phyloP scores from a whole-genome alignment of 2,329 filamentous ascomycete species.

The Colletotrichum melonis region DNA sequence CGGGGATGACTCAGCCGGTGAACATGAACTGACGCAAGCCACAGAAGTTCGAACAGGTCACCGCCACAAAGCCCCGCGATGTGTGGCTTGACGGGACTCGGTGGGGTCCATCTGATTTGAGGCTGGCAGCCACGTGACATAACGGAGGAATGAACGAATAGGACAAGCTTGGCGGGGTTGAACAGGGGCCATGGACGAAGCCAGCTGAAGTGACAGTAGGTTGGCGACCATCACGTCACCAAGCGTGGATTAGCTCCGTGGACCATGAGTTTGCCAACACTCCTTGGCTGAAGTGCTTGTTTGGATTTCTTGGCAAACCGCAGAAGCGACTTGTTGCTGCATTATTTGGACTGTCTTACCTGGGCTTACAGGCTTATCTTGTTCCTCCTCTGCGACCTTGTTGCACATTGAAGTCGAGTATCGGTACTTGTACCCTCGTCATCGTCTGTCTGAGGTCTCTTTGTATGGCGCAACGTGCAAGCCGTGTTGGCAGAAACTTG shows the following conservation, averaged over 20 bases:
- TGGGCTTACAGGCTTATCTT: neutral
- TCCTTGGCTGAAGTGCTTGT: constrained; percentile 23
- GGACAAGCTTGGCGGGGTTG: constrained; percentile 9
- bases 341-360: neutral
- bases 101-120: neutral
- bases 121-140: neutral
- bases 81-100: constrained; percentile 7
- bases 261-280: neutral
- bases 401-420: neutral
- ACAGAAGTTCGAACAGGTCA: neutral
- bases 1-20: constrained; percentile 33
- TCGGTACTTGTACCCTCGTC: neutral
- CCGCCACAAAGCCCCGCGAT: constrained; percentile 8
- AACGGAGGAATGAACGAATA: neutral
- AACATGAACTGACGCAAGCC: neutral
- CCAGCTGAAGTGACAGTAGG: constrained; percentile 15
- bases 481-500: constrained; percentile 25
- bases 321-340: neutral
- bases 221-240: constrained; percentile 31
- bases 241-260: constrained; percentile 26
- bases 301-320: constrained; percentile 25
- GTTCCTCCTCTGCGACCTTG: neutral
- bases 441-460: neutral
- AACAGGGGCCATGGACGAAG: constrained; percentile 8
- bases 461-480: neutral